Conservation (phyloP, 805 yeast genomes). For the Priceomyces castillae region DNA sequence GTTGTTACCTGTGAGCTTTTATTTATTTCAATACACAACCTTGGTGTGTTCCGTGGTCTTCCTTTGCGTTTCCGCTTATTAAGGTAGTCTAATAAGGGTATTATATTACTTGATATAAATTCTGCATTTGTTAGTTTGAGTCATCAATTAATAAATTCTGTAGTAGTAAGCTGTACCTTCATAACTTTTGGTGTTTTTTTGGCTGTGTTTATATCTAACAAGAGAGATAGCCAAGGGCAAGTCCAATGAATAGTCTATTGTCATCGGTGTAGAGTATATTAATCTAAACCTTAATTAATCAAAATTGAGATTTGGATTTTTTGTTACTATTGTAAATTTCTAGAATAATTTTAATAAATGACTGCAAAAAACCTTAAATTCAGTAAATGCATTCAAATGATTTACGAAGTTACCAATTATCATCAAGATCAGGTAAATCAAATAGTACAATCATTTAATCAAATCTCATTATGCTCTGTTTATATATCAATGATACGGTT, state of each 20-base stretch:
- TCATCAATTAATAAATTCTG: neutral
- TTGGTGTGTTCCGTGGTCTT: neutral
- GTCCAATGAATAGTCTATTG: constrained; percentile 4
- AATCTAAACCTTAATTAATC: no score
- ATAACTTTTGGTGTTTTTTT: neutral
- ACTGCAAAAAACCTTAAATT: neutral
- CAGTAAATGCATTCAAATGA: no score
- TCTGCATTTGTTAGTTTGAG: neutral
- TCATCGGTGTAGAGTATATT: neutral
- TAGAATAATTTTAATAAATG: neutral
- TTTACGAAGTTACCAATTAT: no score
- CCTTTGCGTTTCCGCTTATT: neutral
- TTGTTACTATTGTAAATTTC: no score
- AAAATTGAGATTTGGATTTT: no score
- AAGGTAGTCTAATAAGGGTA: neutral
- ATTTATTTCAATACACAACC: neutral
- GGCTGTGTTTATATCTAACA: constrained; percentile 6
- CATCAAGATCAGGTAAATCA: no score
- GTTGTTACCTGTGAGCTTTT: neutral
- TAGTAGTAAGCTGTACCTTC: constrained; percentile 4
- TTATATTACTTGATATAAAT: neutral
- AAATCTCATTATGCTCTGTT: no score
- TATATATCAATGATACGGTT: no score
- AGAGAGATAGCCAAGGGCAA: constrained; percentile 9
- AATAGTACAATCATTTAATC: no score